Conservation (phyloP, 225 moss, liverwort and hornwort genomes). For the Anthoceros angustus region DNA sequence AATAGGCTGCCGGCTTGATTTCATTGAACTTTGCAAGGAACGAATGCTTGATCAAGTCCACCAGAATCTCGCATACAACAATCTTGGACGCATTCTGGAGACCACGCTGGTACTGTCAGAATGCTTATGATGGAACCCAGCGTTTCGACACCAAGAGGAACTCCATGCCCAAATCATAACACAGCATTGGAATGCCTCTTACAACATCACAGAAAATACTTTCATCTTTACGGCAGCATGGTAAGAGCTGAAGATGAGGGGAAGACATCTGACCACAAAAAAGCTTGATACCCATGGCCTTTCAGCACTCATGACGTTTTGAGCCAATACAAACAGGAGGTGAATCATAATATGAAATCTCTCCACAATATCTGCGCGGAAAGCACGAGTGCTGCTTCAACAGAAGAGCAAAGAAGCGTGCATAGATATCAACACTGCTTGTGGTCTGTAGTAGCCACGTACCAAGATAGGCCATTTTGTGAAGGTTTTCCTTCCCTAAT, state of each 20-base stretch:
- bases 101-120: neutral
- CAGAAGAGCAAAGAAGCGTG: neutral
- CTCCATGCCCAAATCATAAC: no score
- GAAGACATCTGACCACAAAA: constrained; percentile 34
- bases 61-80: constrained; percentile 68
- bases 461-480: constrained; percentile 99
- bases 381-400: neutral
- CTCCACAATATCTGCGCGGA: constrained; percentile 82
- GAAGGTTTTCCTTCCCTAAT: constrained; percentile 83
- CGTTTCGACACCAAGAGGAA: neutral
- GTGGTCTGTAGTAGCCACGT: constrained; percentile 7
- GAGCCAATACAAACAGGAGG: constrained; percentile 86
- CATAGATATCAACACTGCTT: neutral
- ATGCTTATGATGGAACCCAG: neutral
- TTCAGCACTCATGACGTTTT: constrained; percentile 78
- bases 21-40: constrained; percentile 98
- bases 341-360: constrained; percentile 94
- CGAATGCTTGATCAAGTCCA: constrained; percentile 93
- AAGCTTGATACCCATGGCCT: constrained; percentile 68
- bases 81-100: constrained; percentile 98
- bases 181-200: no score
- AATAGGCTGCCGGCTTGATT: constrained; percentile 90
- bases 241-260: neutral
- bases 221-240: neutral
- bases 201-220: neutral